Conservation (phyloP, 805 yeast genomes). For the Saccharomycopsis fodiens region DNA sequence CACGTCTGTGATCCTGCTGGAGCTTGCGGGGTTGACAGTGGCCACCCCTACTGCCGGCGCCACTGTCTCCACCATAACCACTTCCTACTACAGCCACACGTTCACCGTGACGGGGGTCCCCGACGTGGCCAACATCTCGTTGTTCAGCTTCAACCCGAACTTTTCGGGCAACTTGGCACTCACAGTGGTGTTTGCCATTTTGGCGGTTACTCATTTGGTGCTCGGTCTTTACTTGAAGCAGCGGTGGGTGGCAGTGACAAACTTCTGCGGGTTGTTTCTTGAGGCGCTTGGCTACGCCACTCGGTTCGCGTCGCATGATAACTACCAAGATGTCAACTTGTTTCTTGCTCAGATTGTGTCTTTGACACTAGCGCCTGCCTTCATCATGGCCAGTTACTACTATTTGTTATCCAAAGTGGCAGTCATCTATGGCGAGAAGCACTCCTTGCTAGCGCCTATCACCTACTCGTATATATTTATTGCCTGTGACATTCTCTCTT, state of each 20-base stretch:
- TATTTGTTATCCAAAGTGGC: conserved; percentile 60
- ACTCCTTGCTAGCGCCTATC: conserved; percentile 35
- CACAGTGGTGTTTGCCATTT: conserved; percentile 44
- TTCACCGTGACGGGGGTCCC: neutral
- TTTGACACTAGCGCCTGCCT: conserved; percentile 74
- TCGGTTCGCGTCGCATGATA: conserved; percentile 39
- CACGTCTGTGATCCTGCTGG: too few species aligned
- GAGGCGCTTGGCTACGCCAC: conserved; percentile 67
- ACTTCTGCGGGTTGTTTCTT: conserved; percentile 46
- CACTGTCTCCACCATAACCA: too few species aligned
- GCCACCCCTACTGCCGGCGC: neutral
- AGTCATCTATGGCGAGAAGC: conserved; percentile 50
- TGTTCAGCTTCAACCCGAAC: conserved; percentile 31
- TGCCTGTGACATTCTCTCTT: conserved; percentile 53
- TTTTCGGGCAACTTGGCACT: conserved; percentile 52
- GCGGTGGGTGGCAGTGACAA: conserved; percentile 58
- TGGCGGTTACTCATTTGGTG: conserved; percentile 34
- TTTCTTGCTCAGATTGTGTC: conserved; percentile 61
- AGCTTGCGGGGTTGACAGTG: neutral
- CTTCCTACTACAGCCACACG: neutral
- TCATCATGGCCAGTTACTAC: conserved; percentile 79
- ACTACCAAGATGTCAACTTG: conserved; percentile 29
- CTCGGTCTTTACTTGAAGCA: conserved; percentile 42
- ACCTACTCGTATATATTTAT: conserved; percentile 57
- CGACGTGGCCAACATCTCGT: neutral